Evolutionary conservation across 148 eudicot genomes (phyloP), one percentile per base, ranked within the genome.

Genomic region (Camellia granthamiana): DNA sequence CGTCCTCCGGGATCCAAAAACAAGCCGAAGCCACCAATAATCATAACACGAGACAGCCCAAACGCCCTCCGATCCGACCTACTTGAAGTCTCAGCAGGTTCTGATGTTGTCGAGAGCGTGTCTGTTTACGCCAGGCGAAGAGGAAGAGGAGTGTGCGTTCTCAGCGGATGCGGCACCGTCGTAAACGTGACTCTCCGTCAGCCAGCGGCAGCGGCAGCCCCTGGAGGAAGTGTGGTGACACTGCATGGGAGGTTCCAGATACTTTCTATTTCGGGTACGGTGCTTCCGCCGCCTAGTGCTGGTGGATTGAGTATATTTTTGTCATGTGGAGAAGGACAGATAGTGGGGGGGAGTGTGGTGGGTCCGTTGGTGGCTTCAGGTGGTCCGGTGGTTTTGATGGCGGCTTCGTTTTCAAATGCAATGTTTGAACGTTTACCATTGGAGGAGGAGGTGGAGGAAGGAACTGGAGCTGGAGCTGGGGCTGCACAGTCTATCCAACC

Each of bases 311-410:
- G 70, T 12, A 77, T 77, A 62, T 63, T 19, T 46, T 47, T 77
- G 70, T 63, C 79, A 0, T 58, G 79, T 23, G 79, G 69, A 21
- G 70, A 77, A 59, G 79, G 79, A 77, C 79, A 77, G 44, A 70
- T 77, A 3, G 79, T 77, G 12, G 79, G 79, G 6, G 79, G 79
- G 56, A 62, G 70, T 44, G 79, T 77, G 69, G 79, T 77, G 69
- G 69, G 79, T 47, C 79, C 79, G 0, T 21, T 77, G 43, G 13
- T 77, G 69, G 79, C 79, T 15, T 77, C 70, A 0, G 79, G 79
- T 21, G 79, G 79, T 21, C 79, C 79, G 21, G 79, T 77, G 54
- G 79, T 77, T 44, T 62, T 77, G 70, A 77, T 77, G 70, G 70
- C 79, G 0, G 69, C 79, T 5, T 77, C 79, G n/a, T 77, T 77